These are phyloP conservation scores for Fagus sylvatica DNA, from an alignment of 306 rosid genomes.

Conservation along the genomic window DNA sequence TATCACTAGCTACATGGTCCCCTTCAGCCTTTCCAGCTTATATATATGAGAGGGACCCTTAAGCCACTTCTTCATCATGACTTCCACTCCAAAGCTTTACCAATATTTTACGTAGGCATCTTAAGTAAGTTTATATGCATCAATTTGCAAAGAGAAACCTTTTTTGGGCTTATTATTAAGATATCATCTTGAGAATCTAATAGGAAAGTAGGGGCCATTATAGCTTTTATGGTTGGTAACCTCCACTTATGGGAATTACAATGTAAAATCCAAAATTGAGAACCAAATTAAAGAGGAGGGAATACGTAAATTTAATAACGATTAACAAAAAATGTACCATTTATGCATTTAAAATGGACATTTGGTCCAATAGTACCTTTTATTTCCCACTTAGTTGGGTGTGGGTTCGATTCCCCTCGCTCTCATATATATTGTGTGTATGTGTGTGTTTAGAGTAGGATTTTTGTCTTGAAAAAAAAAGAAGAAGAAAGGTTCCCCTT, in stretches of 20 bases:
- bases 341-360: no score
- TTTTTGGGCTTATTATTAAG: conserved; percentile 26
- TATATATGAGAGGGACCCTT: conserved; percentile 37
- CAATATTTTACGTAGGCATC: conserved; percentile 2
- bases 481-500: no score
- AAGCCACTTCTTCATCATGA: conserved; percentile 42
- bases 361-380: no score
- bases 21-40: conserved; percentile 33
- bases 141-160: conserved; percentile 22
- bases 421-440: no score
- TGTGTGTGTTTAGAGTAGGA: no score
- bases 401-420: no score
- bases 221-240: neutral
- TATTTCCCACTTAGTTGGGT: no score
- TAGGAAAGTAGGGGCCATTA: neutral
- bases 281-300: neutral
- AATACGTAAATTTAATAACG: neutral
- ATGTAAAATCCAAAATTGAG: neutral
- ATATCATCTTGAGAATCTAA: conserved; percentile 14
- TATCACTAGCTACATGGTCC: conserved; percentile 39
- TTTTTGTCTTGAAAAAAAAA: no score
- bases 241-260: neutral
- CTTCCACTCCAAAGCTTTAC: conserved; percentile 29
- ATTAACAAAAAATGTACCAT: neutral
- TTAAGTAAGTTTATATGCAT: conserved; percentile 15